Evolutionary conservation across 116 monocot species (phyloP).

Genomic region (Cymodocea nodosa): DNA sequence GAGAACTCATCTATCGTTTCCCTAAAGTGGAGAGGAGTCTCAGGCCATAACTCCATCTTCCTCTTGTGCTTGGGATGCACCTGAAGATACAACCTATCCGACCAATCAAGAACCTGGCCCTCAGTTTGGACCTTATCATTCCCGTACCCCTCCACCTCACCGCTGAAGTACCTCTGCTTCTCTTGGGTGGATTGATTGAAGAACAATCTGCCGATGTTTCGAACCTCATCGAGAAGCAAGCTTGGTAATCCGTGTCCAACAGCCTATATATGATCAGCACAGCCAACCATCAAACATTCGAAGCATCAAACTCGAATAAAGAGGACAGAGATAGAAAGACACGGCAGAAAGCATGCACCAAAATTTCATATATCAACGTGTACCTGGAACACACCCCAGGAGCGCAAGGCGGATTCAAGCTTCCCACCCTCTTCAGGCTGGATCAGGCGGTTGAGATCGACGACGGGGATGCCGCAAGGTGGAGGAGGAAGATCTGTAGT

Average conservation of each 20-base stretch:
- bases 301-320: too few species aligned
- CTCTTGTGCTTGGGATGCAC: conserved; percentile 43
- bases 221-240: conserved; percentile 29
- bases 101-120: conserved; percentile 50
- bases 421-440: conserved; percentile 15
- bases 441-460: conserved; percentile 15
- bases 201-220: conserved; percentile 13
- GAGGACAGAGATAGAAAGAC: too few species aligned
- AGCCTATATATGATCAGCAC: conserved; percentile 15
- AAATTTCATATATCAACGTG: too few species aligned
- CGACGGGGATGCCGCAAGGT: too few species aligned
- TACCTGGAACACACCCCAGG: conserved; percentile 31
- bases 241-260: conserved; percentile 21
- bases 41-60: conserved; percentile 43
- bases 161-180: conserved; percentile 23
- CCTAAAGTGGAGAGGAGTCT: conserved; percentile 33
- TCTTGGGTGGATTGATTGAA: conserved; percentile 29
- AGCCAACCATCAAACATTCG: too few species aligned
- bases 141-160: conserved; percentile 51
- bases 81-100: conserved; percentile 40
- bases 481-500: background rate
- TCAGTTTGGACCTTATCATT: conserved; percentile 25
- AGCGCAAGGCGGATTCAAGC: conserved; percentile 9
- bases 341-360: background rate
- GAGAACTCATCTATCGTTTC: background rate